phyloP scores from a whole-genome alignment of 1,139 yeast species.

The Hyphopichia wangnamkhiaoensis region DNA sequence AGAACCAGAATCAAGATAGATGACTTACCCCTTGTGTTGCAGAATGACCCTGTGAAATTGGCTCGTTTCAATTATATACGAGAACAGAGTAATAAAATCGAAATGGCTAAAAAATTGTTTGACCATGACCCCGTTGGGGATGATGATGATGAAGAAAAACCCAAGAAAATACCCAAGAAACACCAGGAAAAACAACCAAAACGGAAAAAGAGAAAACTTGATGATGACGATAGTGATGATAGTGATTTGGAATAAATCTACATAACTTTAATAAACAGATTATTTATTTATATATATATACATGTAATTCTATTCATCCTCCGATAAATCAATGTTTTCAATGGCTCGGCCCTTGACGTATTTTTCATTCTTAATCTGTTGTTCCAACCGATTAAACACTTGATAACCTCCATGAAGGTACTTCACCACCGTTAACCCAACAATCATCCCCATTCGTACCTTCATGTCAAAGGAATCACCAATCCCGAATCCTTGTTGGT shows the following conservation, averaged over 20 bases:
- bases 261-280: not conserved
- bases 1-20: slow-evolving; percentile 80
- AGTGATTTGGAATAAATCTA: slow-evolving; percentile 1
- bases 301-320: slow-evolving; percentile 9
- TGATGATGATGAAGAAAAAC: slow-evolving; percentile 10
- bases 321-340: slow-evolving; percentile 46
- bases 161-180: slow-evolving; percentile 3
- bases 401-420: slow-evolving; percentile 9
- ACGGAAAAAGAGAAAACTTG: slow-evolving; percentile 10
- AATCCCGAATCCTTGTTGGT: too few species aligned
- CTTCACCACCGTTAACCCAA: slow-evolving; percentile 15
- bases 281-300: slow-evolving; percentile 3
- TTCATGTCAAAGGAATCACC: slow-evolving; percentile 3
- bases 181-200: slow-evolving; percentile 6
- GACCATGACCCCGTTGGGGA: slow-evolving; percentile 47
- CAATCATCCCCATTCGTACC: slow-evolving; percentile 10
- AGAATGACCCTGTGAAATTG: slow-evolving; percentile 80
- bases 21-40: slow-evolving; percentile 81
- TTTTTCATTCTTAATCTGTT: slow-evolving; percentile 57
- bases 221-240: slow-evolving; percentile 4
- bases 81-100: slow-evolving; percentile 70
- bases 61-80: slow-evolving; percentile 84
- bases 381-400: slow-evolving; percentile 28
- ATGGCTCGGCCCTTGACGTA: slow-evolving; percentile 65
- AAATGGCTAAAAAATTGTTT: slow-evolving; percentile 79